Conservation (phyloP, 176 grass and related monocot species). For the Aegilops speltoides region DNA sequence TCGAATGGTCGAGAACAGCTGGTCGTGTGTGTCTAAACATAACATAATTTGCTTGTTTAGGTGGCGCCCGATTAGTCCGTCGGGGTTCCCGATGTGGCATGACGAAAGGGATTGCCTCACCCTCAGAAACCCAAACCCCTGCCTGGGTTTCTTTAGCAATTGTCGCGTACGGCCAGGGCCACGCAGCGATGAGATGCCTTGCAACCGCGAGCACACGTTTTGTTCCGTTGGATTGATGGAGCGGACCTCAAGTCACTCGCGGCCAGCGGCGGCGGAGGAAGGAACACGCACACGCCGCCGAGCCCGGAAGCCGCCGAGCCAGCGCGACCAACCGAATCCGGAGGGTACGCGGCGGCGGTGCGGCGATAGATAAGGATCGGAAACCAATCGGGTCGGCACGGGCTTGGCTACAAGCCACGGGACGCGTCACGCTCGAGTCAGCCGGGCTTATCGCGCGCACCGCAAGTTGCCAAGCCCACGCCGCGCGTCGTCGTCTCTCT, state of each 20-base stretch:
- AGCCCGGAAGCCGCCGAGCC: neutral
- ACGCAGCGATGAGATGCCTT: neutral
- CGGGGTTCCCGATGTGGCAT: neutral
- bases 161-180: neutral
- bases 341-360: neutral
- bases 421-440: neutral
- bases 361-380: neutral
- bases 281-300: neutral
- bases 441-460: neutral
- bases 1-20: conserved; percentile 18
- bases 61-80: too few species aligned
- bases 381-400: neutral
- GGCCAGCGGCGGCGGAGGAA: too few species aligned
- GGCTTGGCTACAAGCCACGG: neutral
- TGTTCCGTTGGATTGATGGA: neutral
- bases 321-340: neutral
- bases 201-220: neutral
- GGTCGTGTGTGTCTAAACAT: too few species aligned
- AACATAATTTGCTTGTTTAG: too few species aligned
- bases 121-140: neutral
- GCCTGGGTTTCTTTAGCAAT: neutral
- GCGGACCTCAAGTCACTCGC: neutral
- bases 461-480: neutral
- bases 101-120: neutral
- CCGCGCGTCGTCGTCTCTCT: neutral